phyloP scores from a whole-genome alignment of 1,284 basidiomycete species.

The Calocybe gambosa region DNA sequence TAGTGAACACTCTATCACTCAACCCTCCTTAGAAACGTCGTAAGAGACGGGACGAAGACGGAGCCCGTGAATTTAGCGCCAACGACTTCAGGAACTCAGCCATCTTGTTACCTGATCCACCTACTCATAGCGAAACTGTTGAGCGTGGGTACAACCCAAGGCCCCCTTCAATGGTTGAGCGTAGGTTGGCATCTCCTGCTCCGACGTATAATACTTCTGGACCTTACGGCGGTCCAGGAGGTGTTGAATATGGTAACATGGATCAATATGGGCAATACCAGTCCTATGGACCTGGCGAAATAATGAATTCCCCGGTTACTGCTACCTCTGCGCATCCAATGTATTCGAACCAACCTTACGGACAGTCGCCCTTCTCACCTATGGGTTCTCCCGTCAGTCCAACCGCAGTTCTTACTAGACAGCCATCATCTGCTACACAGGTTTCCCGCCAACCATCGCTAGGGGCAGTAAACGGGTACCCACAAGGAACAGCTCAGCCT shows the following conservation, averaged over 20 bases:
- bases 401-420: constrained; percentile 12
- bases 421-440: constrained; percentile 15
- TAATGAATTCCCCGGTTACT: constrained; percentile 10
- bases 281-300: constrained; percentile 18
- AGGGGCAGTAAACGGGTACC: constrained; percentile 9
- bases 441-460: constrained; percentile 7
- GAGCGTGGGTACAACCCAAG: constrained; percentile 36
- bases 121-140: constrained; percentile 30
- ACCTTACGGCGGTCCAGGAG: constrained; percentile 26
- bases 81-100: constrained; percentile 55
- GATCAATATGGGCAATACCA: constrained; percentile 16
- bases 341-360: constrained; percentile 27
- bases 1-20: constrained; percentile 1
- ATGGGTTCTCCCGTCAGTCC: constrained; percentile 19
- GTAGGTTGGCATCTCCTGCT: constrained; percentile 30
- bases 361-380: constrained; percentile 23
- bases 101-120: constrained; percentile 46
- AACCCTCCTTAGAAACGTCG: constrained; percentile 34
- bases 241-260: constrained; percentile 14
- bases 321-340: constrained; percentile 28
- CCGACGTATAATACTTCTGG: constrained; percentile 31
- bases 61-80: constrained; percentile 43
- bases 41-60: constrained; percentile 30
- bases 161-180: constrained; percentile 53
- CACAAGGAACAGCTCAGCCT: constrained; percentile 4